Base-by-base conservation (phyloP, 148 eudicot species). In the Camellia japonica region DNA sequence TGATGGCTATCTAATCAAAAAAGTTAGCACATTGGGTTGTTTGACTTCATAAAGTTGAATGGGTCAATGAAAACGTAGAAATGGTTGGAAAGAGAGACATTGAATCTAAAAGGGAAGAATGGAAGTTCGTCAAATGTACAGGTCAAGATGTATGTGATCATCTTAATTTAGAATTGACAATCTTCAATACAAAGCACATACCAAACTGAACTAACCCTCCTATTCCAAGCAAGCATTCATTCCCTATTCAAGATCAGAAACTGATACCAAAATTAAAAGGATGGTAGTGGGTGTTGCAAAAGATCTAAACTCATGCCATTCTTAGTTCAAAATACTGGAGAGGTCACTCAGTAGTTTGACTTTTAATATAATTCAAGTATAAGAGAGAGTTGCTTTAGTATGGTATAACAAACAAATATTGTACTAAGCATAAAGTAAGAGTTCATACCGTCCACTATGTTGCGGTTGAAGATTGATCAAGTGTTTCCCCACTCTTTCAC, bases 371-470 rank as follows among this genome's bases (percentile, higher is more conserved):
- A 0, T 19, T 23, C 60, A 46, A 47, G 56, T 70, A 70, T 69
- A 69, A 44, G 12, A 69, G 3, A 46, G 7, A 44, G 47, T 41
- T 67, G 20, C 11, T 69, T 43, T 44, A 16, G 63, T 60, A 14
- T 60, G 19, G n/a, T 51, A 18, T 51, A 72, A 20, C 60, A 72
- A 72, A 23, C 20, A 12, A 52, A 43, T 30, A 72, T 20, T 71
- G 8, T 9, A 18, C 23, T 7, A 60, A 20, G 58, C 49, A 18
- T 51, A 9, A 66, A 65, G 60, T 30, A 30, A n/a, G 70, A 14
- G 0, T 63, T 7, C 60, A 65, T 84, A 84, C 86, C 86, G 78
- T 65, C 86, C 86, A 77, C 86, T 71, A 67, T 80, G 83, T 10
- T 81, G 47, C 7, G 86, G 81, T 69, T 84, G 80, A 56, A 84